phyloP scores from a whole-genome alignment of 805 yeast species.

The Teunomyces tritomae region DNA sequence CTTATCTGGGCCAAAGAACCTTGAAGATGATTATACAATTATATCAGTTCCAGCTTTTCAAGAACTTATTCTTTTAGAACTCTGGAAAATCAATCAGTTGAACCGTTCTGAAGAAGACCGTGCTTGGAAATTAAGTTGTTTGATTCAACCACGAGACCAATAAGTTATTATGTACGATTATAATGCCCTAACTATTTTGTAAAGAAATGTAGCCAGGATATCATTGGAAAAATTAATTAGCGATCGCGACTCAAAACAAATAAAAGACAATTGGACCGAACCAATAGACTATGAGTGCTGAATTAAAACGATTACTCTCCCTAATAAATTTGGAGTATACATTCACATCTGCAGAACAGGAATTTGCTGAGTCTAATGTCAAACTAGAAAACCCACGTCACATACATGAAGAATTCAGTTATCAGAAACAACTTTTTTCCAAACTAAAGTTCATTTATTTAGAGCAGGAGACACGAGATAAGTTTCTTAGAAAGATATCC shows the following conservation, averaged over 20 bases:
- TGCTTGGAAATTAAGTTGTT: slow-evolving; percentile 69
- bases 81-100: slow-evolving; percentile 66
- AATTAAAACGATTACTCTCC: not conserved
- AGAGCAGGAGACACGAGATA: slow-evolving; percentile 71
- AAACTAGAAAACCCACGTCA: slow-evolving; percentile 9
- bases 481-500: slow-evolving; percentile 54
- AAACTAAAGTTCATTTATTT: slow-evolving; percentile 62
- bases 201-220: no score
- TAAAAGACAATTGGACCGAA: not conserved
- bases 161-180: not conserved
- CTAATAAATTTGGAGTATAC: slow-evolving; percentile 4
- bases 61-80: slow-evolving; percentile 62
- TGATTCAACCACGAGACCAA: slow-evolving; percentile 50
- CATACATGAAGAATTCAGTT: slow-evolving; percentile 30
- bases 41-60: slow-evolving; percentile 45
- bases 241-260: not conserved
- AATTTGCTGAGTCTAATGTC: slow-evolving; percentile 10
- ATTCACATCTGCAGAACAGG: slow-evolving; percentile 7
- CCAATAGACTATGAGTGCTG: not conserved
- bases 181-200: no score
- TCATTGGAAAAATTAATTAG: not conserved
- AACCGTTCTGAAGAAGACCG: slow-evolving; percentile 62
- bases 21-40: slow-evolving; percentile 31
- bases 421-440: slow-evolving; percentile 43
- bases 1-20: slow-evolving; percentile 11